These are phyloP conservation scores for Rhodamnia rubescens DNA, from an alignment of 345 rosid genomes.

Conservation along the genomic window DNA sequence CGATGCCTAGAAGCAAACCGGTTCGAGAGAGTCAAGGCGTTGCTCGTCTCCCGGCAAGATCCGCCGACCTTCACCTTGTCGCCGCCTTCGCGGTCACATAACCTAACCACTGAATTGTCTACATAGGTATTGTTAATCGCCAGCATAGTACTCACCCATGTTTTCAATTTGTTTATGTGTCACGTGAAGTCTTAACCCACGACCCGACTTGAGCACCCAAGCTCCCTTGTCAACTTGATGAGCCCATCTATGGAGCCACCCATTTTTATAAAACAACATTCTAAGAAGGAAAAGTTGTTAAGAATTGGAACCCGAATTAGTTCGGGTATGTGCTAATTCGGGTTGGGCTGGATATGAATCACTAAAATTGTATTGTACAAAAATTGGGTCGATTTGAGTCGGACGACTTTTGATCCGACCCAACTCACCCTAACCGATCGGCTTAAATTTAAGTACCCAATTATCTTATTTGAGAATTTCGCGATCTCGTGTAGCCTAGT, in stretches of 20 bases:
- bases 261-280: background rate
- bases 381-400: background rate
- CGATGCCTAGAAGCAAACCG: background rate
- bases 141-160: background rate
- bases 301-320: background rate
- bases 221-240: background rate
- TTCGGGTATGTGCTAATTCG: too few species aligned
- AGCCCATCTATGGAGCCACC: fast-evolving
- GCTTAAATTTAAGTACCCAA: background rate
- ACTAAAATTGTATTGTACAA: background rate
- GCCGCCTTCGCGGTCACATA: background rate
- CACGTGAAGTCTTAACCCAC: background rate
- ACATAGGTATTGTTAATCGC: background rate
- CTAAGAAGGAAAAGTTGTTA: background rate
- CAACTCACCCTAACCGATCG: fast-evolving
- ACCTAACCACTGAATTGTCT: background rate
- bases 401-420: fast-evolving
- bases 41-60: background rate
- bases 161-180: background rate
- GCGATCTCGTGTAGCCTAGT: background rate
- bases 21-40: background rate
- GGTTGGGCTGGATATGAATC: background rate
- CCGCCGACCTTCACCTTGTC: background rate
- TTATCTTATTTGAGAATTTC: background rate
- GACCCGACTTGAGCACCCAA: fast-evolving